A percentile compares a stretch with the other conserved stretches of the same genome.
Evolutionary conservation across 805 yeast genomes (phyloP).

Genomic region (Grigorovia transvaalensis): DNA sequence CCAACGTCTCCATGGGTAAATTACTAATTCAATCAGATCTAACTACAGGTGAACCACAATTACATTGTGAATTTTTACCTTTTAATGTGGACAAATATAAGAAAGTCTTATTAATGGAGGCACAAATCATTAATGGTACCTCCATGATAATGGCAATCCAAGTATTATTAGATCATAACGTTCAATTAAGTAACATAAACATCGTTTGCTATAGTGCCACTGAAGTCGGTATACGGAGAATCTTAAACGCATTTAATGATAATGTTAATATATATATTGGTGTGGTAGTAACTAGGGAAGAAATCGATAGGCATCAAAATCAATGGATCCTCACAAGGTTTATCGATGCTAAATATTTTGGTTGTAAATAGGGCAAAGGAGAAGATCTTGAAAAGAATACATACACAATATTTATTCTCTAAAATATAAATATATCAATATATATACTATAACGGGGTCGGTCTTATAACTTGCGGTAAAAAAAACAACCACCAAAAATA

Average conservation of each 20-base stretch:
- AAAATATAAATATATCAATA: neutral
- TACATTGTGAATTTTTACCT: slow-evolving; percentile 76
- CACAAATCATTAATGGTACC: slow-evolving; percentile 86
- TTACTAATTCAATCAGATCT: slow-evolving; percentile 81
- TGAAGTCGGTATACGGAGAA: slow-evolving; percentile 64
- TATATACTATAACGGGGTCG: neutral
- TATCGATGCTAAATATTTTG: slow-evolving; percentile 70
- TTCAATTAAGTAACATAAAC: slow-evolving; percentile 48
- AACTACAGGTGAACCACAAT: slow-evolving; percentile 85
- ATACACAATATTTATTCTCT: neutral
- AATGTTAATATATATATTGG: slow-evolving; percentile 61
- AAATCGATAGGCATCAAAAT: slow-evolving; percentile 33
- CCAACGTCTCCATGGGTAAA: slow-evolving; percentile 74
- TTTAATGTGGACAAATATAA: slow-evolving; percentile 17
- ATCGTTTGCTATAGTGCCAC: slow-evolving; percentile 68
- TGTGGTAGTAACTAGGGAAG: slow-evolving; percentile 41
- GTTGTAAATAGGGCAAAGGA: slow-evolving; percentile 27
- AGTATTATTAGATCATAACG: slow-evolving; percentile 73
- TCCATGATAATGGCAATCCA: slow-evolving; percentile 92
- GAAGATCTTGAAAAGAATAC: too few species aligned
- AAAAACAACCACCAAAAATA: too few species aligned
- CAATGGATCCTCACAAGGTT: slow-evolving; percentile 59
- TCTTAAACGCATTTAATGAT: slow-evolving; percentile 59
- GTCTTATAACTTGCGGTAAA: too few species aligned
- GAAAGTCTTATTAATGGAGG: slow-evolving; percentile 65